Evolutionary conservation across 2,329 filamentous ascomycete genomes (phyloP).

Genomic region (Teratosphaeria viscida): DNA sequence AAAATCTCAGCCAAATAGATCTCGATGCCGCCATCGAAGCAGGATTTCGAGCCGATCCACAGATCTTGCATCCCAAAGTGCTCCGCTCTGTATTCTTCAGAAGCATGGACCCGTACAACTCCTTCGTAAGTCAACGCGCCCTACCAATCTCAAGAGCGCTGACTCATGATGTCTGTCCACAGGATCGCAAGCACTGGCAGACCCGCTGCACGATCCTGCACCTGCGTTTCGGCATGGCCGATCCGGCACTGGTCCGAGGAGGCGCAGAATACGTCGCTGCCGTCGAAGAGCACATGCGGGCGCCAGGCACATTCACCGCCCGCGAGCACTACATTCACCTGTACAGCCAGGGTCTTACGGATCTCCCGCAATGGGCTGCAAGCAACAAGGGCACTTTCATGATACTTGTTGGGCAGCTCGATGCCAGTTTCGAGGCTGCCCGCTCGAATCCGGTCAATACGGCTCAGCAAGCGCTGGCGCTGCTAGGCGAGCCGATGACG

Average conservation of each 20-base stretch:
- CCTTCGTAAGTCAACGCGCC: background rate
- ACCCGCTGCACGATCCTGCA: background rate
- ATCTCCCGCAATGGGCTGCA: background rate
- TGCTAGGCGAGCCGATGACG: background rate
- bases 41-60: background rate
- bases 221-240: background rate
- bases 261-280: background rate
- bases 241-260: background rate
- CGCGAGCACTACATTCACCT: background rate
- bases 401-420: background rate
- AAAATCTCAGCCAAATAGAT: background rate
- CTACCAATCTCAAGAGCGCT: background rate
- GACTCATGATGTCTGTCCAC: background rate
- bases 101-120: background rate
- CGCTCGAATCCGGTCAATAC: background rate
- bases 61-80: background rate
- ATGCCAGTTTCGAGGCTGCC: background rate
- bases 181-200: background rate
- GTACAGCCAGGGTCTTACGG: background rate
- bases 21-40: background rate
- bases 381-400: background rate
- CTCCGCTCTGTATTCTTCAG: background rate
- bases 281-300: background rate
- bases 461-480: background rate
- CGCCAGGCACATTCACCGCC: background rate